Conservation (phyloP, 139 green algal species). For the Tetratostichococcus sp. region DNA sequence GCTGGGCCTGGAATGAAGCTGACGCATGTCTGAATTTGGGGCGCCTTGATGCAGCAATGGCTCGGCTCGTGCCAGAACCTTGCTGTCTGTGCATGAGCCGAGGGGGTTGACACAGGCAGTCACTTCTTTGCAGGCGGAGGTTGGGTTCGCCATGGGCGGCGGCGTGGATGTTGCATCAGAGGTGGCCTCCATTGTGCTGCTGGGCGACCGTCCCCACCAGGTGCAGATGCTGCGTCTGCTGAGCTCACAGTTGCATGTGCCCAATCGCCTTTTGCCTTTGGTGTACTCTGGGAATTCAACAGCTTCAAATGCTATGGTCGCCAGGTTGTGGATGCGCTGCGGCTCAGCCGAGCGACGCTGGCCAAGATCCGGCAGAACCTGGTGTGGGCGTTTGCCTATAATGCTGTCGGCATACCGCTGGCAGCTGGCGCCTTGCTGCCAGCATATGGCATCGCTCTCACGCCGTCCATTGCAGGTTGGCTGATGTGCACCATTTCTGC, state of each 20-base stretch:
- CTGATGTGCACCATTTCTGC: conserved; percentile 15
- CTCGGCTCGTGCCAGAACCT: too few species aligned
- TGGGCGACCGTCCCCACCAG: conserved; percentile 70
- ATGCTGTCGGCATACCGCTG: conserved; percentile 71
- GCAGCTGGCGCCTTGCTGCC: conserved; percentile 55
- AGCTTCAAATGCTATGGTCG: neutral
- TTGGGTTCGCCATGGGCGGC: conserved; percentile 85
- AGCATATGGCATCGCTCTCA: conserved; percentile 43
- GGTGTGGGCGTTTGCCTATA: conserved; percentile 87
- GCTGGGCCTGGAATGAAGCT: too few species aligned
- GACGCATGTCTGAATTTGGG: too few species aligned
- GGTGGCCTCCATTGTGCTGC: conserved; percentile 73
- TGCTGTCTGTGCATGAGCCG: too few species aligned
- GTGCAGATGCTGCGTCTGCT: conserved; percentile 14
- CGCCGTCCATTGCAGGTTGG: conserved; percentile 45
- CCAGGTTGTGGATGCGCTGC: conserved; percentile 75
- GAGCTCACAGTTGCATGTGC: too few species aligned
- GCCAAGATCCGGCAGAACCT: conserved; percentile 88
- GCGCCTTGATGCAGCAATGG: too few species aligned
- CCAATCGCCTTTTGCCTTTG: too few species aligned
- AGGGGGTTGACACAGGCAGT: too few species aligned
- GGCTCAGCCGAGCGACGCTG: conserved; percentile 67
- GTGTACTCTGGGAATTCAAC: too few species aligned
- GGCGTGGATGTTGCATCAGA: conserved; percentile 55
- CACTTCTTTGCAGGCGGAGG: conserved; percentile 49